Evolutionary conservation across 2,329 filamentous ascomycete genomes (phyloP), one percentile per base, ranked within the genome.

Genomic region (Hymenoscyphus scutula): DNA sequence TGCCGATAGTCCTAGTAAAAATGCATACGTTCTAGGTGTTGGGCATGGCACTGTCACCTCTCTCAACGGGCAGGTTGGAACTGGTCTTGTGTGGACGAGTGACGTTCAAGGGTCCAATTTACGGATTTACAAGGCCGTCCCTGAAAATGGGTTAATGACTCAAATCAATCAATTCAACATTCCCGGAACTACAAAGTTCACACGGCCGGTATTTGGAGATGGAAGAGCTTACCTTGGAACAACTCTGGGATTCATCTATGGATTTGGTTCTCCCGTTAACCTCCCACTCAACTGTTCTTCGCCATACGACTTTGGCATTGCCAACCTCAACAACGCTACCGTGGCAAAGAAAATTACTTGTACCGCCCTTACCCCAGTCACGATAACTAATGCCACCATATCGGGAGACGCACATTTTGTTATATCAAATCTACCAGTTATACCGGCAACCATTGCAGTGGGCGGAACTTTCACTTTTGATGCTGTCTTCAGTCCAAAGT

Each of bases 41-140:
- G 80, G 82, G 29, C 83, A 86, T 63, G 82, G 82, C 25, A 84
- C 83, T 0, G 80, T 80, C 0, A 86, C 84, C 0, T 83, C 83
- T 0, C 75, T 85, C 54, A 78, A 82, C 59, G 80, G 80, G 3
- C 76, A 84, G 65, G 71, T 76, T 2, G 84, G 83, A 2, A 84
- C 82, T 1, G 84, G 83, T 29, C 77, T 86, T 0, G 70, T 85
- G 5, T 86, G 84, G 84, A 79, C 79, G 1, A 80, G 78, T 1
- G 84, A 86, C 60, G 81, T 85, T 0, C 80, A 85, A 65, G 82
- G 81, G 5, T 74, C 75, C 6, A 80, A 81, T 62, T 75, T 85
- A 10, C 77, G 81, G 23, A 77, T 84, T 37, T 85, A 84, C 67
- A 77, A 83, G 25, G 80, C 82, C 0, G 72, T 84, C 1, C 84